phyloP scores from a whole-genome alignment of 2,329 filamentous ascomycete genomes.

The Apiospora malaysiana region DNA sequence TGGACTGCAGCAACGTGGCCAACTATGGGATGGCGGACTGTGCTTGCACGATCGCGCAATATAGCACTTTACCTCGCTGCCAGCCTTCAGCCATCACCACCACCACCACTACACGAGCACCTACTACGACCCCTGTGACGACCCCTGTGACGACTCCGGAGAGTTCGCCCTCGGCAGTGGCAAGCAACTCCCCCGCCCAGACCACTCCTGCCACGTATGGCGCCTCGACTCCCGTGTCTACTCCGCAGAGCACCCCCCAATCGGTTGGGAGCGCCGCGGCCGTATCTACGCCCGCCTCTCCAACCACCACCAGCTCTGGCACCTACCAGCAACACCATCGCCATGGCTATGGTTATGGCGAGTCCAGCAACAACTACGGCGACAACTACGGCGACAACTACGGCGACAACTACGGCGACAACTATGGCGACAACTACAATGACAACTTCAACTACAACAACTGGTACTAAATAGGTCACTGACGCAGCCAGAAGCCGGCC shows the following conservation, averaged over 20 bases:
- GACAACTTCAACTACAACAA: neutral
- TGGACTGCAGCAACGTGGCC: neutral
- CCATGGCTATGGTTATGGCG: neutral
- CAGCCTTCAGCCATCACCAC: neutral
- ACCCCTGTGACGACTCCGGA: neutral
- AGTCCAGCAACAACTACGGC: neutral
- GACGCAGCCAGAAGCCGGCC: neutral
- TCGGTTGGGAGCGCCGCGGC: too few relatives aligned
- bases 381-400: neutral
- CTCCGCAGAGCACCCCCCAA: neutral
- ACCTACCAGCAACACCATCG: neutral
- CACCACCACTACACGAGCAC: neutral
- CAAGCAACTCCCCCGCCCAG: neutral
- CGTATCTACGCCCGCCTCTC: neutral
- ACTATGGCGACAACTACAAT: neutral
- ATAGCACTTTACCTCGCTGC: constrained; percentile 1
- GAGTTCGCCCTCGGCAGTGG: too few relatives aligned
- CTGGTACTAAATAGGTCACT: neutral
- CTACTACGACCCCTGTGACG: neutral
- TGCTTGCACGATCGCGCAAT: neutral
- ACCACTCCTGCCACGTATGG: neutral
- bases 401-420: too few relatives aligned
- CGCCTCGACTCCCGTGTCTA: neutral
- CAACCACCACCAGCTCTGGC: neutral
- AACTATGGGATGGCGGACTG: neutral